A percentile compares a stretch with the other conserved stretches of the same genome.
These are phyloP conservation scores for Trametes elegans DNA, from an alignment of 768 basidiomycete genomes.

Conservation along the genomic window DNA sequence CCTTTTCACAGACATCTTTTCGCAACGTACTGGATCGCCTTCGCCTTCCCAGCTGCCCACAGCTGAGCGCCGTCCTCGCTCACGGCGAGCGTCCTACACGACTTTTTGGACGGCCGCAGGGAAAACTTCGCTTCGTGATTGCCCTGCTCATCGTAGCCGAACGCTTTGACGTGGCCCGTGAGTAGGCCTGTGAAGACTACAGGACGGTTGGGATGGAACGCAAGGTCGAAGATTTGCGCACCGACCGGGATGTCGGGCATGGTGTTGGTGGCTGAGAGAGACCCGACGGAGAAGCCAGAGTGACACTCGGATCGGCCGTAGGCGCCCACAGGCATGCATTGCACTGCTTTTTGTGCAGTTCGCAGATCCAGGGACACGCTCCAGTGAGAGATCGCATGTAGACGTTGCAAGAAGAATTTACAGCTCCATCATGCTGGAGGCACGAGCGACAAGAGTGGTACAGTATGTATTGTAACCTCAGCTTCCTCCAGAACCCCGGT, in stretches of 20 bases:
- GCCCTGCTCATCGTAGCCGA: conserved; percentile 72
- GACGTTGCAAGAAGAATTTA: too few species aligned
- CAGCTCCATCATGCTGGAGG: neutral
- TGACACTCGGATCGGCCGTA: neutral
- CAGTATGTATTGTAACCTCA: neutral
- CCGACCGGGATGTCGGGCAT: conserved; percentile 69
- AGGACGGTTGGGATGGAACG: conserved; percentile 74
- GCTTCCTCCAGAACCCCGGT: conserved; percentile 2
- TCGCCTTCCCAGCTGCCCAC: conserved; percentile 82
- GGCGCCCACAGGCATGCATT: too few species aligned
- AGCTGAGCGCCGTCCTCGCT: conserved; percentile 66
- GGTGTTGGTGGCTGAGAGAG: neutral
- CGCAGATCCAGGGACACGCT: too few species aligned
- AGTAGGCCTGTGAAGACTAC: conserved; percentile 79
- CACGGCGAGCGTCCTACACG: conserved; percentile 72
- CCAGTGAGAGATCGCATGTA: too few species aligned
- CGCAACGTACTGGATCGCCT: conserved; percentile 65
- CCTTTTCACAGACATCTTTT: neutral
- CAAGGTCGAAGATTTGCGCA: conserved; percentile 85
- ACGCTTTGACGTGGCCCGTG: conserved; percentile 82
- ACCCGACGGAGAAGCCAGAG: neutral
- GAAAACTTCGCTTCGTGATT: conserved; percentile 55
- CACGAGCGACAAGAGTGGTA: neutral
- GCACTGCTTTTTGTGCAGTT: too few species aligned
- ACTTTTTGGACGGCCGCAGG: conserved; percentile 75